Evolutionary conservation across 768 basidiomycete genomes (phyloP), one percentile per base, ranked within the genome.

Genomic region (Trametes meyenii): DNA sequence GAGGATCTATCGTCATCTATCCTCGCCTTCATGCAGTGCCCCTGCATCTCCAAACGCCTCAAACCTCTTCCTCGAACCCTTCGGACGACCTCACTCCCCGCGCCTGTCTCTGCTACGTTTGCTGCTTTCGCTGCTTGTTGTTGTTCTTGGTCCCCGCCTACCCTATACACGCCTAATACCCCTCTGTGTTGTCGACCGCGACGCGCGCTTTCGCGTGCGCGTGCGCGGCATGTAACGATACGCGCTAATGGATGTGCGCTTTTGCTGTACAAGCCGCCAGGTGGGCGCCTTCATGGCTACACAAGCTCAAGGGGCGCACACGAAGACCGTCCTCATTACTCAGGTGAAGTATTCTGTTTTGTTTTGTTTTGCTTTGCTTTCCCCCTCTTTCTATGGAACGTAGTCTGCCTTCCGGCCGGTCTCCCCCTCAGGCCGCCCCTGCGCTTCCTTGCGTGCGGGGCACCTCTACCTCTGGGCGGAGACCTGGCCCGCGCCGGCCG

Each of bases 81-180:
- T 14, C 1, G 13, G 16, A 13, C 17, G 26, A 7, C 48, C 29
- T 7, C 38, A n/a, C 13, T 36, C 56, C 16, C 46, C 24, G 11
- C 35, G 39, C n/a, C 48, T 5, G 42, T 39, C 51, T 46, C 33
- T 60, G 49, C 35, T 49, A 17, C 55, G 54, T 51, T 44, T 42
- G 45, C 53, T 59, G 66, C 66, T 65, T 61, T 64, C 63, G 61
- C 57, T 61, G 56, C 58, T 46, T 64, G 60, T 61, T 67, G 66
- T 33, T 67, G 55, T 58, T 58, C 52, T 58, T 55, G 55, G 50
- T 42, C 49, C 49, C 10, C 29, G 26, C 7, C 39, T 64, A 61
- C 60, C 13, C 58, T 63, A 59, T 21, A 53, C 39, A n/a, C 55
- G 48, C 42, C 48, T 58, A 62, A 62, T 62, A 16, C 40, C 38